These are phyloP conservation scores for Rhizopogon roseolus DNA, from an alignment of 768 basidiomycete species.

Conservation along the genomic window DNA sequence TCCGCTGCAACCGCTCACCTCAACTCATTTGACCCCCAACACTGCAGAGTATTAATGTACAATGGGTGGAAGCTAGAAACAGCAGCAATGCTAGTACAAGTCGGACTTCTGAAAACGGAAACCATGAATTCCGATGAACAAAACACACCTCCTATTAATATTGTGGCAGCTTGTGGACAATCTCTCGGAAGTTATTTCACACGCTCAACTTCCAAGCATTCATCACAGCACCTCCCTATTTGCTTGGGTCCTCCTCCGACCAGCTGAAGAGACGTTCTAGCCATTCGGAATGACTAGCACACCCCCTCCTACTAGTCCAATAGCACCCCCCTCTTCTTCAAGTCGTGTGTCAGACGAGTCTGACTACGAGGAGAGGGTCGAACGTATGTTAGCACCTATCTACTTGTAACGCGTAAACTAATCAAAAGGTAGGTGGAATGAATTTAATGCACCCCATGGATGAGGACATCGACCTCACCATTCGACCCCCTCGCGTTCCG, in stretches of 20 bases:
- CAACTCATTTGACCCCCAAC: too few relatives aligned
- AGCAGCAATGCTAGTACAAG: too few relatives aligned
- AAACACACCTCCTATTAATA: too few relatives aligned
- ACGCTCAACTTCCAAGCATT: background rate
- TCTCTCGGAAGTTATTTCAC: background rate
- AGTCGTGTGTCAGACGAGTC: background rate
- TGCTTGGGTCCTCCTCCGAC: background rate
- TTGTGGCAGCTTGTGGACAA: background rate
- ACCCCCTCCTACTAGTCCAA: background rate
- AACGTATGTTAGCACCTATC: background rate
- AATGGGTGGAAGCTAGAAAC: too few relatives aligned
- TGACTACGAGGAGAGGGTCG: too few relatives aligned
- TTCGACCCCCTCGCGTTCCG: background rate
- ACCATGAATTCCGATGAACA: constrained; percentile 6
- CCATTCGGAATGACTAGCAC: background rate
- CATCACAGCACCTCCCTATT: background rate
- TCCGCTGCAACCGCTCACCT: too few relatives aligned
- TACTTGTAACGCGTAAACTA: background rate
- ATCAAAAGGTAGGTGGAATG: background rate
- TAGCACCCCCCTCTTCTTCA: background rate
- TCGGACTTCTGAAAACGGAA: too few relatives aligned
- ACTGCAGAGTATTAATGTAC: too few relatives aligned
- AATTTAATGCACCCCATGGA: background rate
- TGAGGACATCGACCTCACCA: background rate
- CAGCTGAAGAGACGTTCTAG: background rate